Percentiles rank a stretch among this genome's conserved stretches.
Evolutionary conservation across 305 asterid genomes (phyloP).

Genomic region (Fraxinus velutina): DNA sequence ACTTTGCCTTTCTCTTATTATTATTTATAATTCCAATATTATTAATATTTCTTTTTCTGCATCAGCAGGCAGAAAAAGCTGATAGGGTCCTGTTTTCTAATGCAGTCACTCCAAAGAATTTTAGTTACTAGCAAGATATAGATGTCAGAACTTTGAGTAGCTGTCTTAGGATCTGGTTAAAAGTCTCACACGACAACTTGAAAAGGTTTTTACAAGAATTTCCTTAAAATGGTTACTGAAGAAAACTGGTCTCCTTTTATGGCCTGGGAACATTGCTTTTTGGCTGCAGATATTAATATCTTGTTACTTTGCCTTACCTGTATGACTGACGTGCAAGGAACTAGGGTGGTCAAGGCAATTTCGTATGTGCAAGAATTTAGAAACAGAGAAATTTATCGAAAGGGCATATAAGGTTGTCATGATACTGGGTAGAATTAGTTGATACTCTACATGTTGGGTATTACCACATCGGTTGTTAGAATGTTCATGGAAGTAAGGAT

Average conservation of each 20-base stretch:
- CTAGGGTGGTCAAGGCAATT: neutral
- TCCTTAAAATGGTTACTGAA: neutral
- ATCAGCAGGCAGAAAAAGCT: neutral
- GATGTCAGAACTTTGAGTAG: neutral
- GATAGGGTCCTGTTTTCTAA: neutral
- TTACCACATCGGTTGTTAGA: neutral
- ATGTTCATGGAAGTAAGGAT: neutral
- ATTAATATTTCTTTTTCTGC: neutral
- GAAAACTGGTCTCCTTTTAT: neutral
- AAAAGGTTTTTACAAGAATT: neutral
- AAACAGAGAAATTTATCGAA: neutral
- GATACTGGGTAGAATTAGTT: neutral
- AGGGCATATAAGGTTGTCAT: neutral
- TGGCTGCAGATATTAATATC: neutral
- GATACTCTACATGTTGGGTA: neutral
- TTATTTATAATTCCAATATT: neutral
- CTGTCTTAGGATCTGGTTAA: neutral
- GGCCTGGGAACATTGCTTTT: neutral
- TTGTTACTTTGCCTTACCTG: neutral
- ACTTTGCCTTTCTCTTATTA: neutral
- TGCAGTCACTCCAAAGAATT: neutral
- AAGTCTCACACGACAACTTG: neutral
- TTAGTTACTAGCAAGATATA: neutral
- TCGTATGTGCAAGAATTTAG: neutral
- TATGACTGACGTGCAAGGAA: neutral